phyloP scores from a whole-genome alignment of 2,329 filamentous ascomycete species.

The Pestalotiopsis sp. region DNA sequence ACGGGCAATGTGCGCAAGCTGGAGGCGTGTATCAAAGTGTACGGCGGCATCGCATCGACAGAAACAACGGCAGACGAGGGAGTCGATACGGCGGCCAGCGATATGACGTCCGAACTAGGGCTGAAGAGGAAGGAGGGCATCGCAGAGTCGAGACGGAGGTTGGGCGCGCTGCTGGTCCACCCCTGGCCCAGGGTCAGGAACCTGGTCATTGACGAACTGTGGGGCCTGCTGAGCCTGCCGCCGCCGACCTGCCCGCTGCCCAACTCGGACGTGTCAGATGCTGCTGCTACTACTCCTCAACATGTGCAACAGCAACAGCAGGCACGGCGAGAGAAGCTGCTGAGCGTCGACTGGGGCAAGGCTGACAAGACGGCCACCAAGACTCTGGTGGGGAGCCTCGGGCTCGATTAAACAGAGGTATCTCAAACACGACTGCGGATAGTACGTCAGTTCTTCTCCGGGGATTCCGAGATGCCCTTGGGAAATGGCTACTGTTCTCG shows the following conservation, averaged over 20 bases:
- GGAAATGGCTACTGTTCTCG: too few species aligned
- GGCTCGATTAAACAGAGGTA: conserved; percentile 29
- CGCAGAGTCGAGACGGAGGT: conserved; percentile 61
- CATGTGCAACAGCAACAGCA: neutral
- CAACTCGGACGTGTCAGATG: neutral
- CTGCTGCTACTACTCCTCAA: neutral
- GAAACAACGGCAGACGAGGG: conserved; percentile 17
- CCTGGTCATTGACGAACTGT: conserved; percentile 61
- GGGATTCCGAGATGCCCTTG: too few species aligned
- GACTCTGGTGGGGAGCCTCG: conserved; percentile 42
- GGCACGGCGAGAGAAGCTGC: conserved; percentile 30
- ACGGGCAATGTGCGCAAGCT: conserved; percentile 80
- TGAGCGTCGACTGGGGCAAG: conserved; percentile 58
- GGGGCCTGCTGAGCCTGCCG: conserved; percentile 37
- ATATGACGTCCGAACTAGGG: conserved; percentile 17
- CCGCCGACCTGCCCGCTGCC: neutral
- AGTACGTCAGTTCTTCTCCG: neutral
- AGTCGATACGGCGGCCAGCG: conserved; percentile 7
- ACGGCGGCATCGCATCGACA: conserved; percentile 62
- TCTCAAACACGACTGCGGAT: neutral
- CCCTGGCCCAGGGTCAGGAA: conserved; percentile 75
- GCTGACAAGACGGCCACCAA: conserved; percentile 50
- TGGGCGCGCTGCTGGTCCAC: conserved; percentile 74
- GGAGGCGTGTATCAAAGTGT: conserved; percentile 77
- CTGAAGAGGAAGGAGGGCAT: conserved; percentile 43